Evolutionary conservation across 305 asterid species (phyloP), one percentile per base, ranked within the genome.

Genomic region (Petunia hybrid): DNA sequence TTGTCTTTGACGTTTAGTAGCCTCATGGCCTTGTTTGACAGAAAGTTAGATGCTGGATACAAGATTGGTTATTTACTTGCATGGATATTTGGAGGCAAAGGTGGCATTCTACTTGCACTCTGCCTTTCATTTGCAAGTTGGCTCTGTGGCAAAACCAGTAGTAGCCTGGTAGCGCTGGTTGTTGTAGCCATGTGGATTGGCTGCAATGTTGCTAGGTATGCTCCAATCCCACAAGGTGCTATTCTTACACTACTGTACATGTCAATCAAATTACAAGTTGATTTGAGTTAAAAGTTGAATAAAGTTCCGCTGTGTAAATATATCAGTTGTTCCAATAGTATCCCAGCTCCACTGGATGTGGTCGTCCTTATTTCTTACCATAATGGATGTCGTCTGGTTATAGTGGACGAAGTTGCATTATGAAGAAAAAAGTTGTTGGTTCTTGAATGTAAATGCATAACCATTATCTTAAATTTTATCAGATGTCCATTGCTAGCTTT

Each of bases 221-320:
- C 90, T 82, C 97, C 96, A 42, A 78, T 95, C 53, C 98, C 98
- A 2, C 99, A 92, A 83, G 99, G 98, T 81, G 99, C 99, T 55
- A 89, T 95, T 77, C 94, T 93, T 77, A 84, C 99, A 39, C 91
- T 95, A 51, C 68, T 95, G 84, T 92, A 95, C 84, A 92, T 95
- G 99, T 95, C 98, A 38, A 90, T 93, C 79, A 93, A 88, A 89
- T 90, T 92, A 74, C 99, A 92, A 80, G 84, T 83, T 85, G 97
- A 92, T 85, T 89, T 92, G 60, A 86, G 83, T 81, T 93, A 84
- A 88, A 76, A 22, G 31, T 22, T 22, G 31, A 22, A 22, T 22
- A 22, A 22, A 22, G 31, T 22, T 22, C 73, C 80, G 68, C n/a
- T 66, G 68, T 77, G 80, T 65, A 38, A 51, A 45, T 39, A 22